phyloP scores from a whole-genome alignment of 2,329 filamentous ascomycete genomes.

The Rugonectria rugulosa region DNA sequence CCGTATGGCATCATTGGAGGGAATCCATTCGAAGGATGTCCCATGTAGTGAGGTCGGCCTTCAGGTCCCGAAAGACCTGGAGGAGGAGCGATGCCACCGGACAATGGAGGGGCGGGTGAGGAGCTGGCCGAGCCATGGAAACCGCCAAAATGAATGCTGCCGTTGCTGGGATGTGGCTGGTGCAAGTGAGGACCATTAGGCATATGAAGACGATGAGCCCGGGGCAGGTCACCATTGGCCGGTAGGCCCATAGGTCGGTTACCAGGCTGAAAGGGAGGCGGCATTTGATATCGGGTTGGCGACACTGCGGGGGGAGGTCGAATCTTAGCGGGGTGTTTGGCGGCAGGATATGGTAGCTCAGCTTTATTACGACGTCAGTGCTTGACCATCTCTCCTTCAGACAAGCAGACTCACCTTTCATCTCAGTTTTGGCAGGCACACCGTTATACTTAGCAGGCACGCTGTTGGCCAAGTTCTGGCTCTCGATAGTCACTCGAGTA shows the following conservation, averaged over 20 bases:
- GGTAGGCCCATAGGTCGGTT: slow-evolving; percentile 40
- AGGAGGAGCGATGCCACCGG: slow-evolving; percentile 57
- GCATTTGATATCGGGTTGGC: slow-evolving; percentile 52
- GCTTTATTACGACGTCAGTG: slow-evolving; percentile 22
- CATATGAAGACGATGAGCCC: slow-evolving; percentile 42
- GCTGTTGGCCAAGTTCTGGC: slow-evolving; percentile 9
- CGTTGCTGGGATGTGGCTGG: slow-evolving; percentile 61
- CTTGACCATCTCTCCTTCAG: slow-evolving; percentile 1
- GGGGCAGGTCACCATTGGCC: slow-evolving; percentile 44
- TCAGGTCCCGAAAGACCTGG: slow-evolving; percentile 51
- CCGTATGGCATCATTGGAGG: slow-evolving; percentile 48
- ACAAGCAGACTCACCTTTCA: slow-evolving; percentile 27
- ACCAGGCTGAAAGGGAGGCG: slow-evolving; percentile 51
- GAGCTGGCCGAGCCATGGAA: slow-evolving; percentile 64
- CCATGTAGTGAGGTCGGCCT: slow-evolving; percentile 45
- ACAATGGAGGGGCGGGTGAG: slow-evolving; percentile 62
- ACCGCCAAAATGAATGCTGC: slow-evolving; percentile 64
- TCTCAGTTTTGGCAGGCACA: slow-evolving; percentile 21
- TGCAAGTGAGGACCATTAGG: slow-evolving; percentile 52
- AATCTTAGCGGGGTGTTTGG: slow-evolving; percentile 29
- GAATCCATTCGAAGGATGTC: slow-evolving; percentile 44
- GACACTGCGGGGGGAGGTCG: slow-evolving; percentile 44
- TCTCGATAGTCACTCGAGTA: slow-evolving; percentile 18
- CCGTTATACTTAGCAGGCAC: slow-evolving; percentile 28
- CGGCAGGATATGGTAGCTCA: slow-evolving; percentile 23